Base-by-base conservation (phyloP, 192 early-diverging fungal genomes). In the Linnemannia schmuckeri region DNA sequence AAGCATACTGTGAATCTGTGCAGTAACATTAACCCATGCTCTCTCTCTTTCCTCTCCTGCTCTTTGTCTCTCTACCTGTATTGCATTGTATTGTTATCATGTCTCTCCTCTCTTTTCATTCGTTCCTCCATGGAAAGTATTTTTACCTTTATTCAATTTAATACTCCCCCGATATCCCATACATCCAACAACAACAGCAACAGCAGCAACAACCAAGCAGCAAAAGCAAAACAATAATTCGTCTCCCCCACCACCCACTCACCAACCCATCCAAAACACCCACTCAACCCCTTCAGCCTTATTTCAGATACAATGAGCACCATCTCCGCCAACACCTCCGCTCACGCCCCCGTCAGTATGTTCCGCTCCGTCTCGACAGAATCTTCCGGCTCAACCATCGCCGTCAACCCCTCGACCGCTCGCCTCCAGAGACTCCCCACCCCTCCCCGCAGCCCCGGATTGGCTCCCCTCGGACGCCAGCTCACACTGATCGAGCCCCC, bases 401-500 rank as follows among this genome's bases (percentile, higher is more conserved):
- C 76, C 42, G 76, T 81, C 79, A 87, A 87, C 68, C 85, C 85
- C 17, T 78, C 85, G 47, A 81, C 85, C 8, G 85, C 85, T 33
- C 85, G 85, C 17, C 85, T 87, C 52, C 85, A 87, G 80, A 46
- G 85, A 42, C 44, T 87, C 24, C 87, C 87, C 20, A 88, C 88
- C 4, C 82, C 88, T 42, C 83, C 88, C 37, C 88, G 82, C 63
- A 83, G 82, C 40, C 82, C 81, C 44, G 85, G 85, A 38, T 55
- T 87, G 72, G 80, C 88, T 8, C 90, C 90, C 54, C 77, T 96
- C 61, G 88, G 93, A 27, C 91, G 94, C 57, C 93, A 92, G 76
- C 89, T 96, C 72, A 94, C 93, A 5, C 66, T 93, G 49, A 92
- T 96, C 74, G 91, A 95, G 74, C 88, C 90, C 27, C 90, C 89